Base-by-base conservation (phyloP, 345 rosid species). In the Pistacia integerrima region DNA sequence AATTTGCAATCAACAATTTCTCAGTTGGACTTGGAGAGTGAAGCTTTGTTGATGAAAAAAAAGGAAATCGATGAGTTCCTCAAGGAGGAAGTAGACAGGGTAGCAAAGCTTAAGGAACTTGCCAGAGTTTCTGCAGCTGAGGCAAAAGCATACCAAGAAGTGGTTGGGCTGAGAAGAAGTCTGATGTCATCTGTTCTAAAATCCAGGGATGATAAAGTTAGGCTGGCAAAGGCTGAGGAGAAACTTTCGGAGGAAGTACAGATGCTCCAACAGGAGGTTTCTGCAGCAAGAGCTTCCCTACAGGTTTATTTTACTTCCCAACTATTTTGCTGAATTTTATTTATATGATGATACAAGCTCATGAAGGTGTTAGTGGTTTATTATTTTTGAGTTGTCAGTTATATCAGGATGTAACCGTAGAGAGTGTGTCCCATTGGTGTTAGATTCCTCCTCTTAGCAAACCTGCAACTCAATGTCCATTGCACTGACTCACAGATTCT, bases 191-290 rank as follows among this genome's bases (percentile, higher is more conserved):
- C 87, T 59, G 82, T 90, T 76, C 81, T 92, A 18, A 88, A 91
- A 79, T 87, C 90, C 66, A 85, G 78, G 81, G 90, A 88, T 84
- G 88, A 91, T 72, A 92, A 87, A 83, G 83, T 77, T 13, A 87
- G 86, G 80, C 88, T 91, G 60, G 88, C 85, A 72, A 87, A 85
- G 80, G 84, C 80, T 0, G 94, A 94, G 84, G 91, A 90, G 77
- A 88, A 86, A 73, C 95, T 94, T 80, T 84, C 88, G 36, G 88
- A 85, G 81, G 97, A 91, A 78, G 93, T 94, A 67, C 93, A 86
- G 69, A 73, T 14, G 79, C 87, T 92, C 82, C 96, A 86, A 70
- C 85, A 80, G 76, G 91, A 92, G 72, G 91, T 84, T 84, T 88
- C 90, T 44, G 80, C 89, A 18, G 88, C 89, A 16, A 90, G 94